A percentile compares a stretch with the other conserved stretches of the same genome.
These are phyloP conservation scores for Trichoderma simmonsii DNA, from an alignment of 2,329 filamentous ascomycete genomes.

Conservation along the genomic window DNA sequence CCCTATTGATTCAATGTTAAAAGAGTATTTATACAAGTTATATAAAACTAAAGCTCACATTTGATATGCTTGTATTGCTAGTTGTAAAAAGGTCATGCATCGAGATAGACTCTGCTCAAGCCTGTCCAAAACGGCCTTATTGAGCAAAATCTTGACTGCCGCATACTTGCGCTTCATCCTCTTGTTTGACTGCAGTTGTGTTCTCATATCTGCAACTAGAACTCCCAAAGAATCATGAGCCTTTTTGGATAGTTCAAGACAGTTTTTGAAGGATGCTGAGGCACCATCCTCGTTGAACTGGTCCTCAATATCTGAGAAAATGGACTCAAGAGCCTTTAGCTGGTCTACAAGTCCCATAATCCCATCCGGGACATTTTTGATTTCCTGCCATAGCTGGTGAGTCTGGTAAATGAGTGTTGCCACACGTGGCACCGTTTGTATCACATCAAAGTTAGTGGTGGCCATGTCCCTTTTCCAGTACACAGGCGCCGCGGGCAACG, in stretches of 20 bases:
- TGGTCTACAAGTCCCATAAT: constrained; percentile 23
- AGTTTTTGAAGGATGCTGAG: constrained; percentile 11
- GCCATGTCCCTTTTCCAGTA: constrained; percentile 12
- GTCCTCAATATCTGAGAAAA: constrained; percentile 22
- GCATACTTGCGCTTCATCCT: constrained; percentile 21
- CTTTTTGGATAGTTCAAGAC: constrained; percentile 16
- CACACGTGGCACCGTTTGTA: constrained; percentile 25
- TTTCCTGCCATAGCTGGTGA: constrained; percentile 26
- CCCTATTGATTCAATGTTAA: constrained; percentile 19
- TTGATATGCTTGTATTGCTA: constrained; percentile 22
- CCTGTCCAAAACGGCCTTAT: constrained; percentile 22
- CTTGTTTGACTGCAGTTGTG: constrained; percentile 19
- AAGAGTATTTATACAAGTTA: not conserved
- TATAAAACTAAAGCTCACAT: constrained; percentile 20
- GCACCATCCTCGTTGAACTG: constrained; percentile 18
- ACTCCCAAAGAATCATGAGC: constrained; percentile 20
- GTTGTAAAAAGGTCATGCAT: constrained; percentile 20
- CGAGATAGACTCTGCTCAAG: constrained; percentile 21
- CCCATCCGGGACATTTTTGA: constrained; percentile 26
- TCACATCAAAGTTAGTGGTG: constrained; percentile 26
- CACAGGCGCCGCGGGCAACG: no score
- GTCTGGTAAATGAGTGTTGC: constrained; percentile 24
- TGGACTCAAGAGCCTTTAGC: constrained; percentile 19
- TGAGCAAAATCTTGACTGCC: constrained; percentile 22
- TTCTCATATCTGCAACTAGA: constrained; percentile 21